Conservation (phyloP, 2,329 filamentous ascomycete genomes). For the Neopestalotiopsis sp. region DNA sequence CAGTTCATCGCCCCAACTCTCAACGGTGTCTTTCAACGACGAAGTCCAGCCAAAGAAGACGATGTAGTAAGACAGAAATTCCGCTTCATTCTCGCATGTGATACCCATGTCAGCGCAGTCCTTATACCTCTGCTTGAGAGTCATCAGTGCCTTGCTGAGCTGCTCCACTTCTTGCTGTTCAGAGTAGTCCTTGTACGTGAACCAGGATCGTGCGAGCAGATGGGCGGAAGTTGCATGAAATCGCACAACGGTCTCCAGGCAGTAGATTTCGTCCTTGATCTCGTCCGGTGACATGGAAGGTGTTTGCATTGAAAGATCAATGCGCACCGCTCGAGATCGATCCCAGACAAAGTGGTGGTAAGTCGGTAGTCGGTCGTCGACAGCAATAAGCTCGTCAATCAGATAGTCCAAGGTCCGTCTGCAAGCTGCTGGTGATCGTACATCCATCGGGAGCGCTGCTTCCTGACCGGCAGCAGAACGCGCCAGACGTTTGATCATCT, state of each 20-base stretch:
- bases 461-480: slow-evolving; percentile 73
- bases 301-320: slow-evolving; percentile 70
- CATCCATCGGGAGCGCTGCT: slow-evolving; percentile 71
- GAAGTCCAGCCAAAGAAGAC: slow-evolving; percentile 66
- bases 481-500: slow-evolving; percentile 72
- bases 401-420: slow-evolving; percentile 68
- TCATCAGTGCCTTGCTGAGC: slow-evolving; percentile 68
- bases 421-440: slow-evolving; percentile 64
- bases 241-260: slow-evolving; percentile 69
- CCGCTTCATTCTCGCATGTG: slow-evolving; percentile 65
- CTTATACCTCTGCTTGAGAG: slow-evolving; percentile 70
- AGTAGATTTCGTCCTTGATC: slow-evolving; percentile 64
- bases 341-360: slow-evolving; percentile 73
- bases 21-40: slow-evolving; percentile 59
- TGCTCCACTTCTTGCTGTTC: slow-evolving; percentile 73
- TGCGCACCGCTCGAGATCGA: slow-evolving; percentile 69
- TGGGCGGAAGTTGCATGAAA: slow-evolving; percentile 72
- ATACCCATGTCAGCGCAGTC: slow-evolving; percentile 66
- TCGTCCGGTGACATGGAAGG: slow-evolving; percentile 64
- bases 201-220: slow-evolving; percentile 62
- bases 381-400: slow-evolving; percentile 61
- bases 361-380: slow-evolving; percentile 58
- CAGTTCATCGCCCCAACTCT: slow-evolving; percentile 60
- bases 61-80: slow-evolving; percentile 71
- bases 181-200: slow-evolving; percentile 65